These are phyloP conservation scores for Raphidocelis subcapitata DNA, from an alignment of 139 green algal species.

Conservation along the genomic window DNA sequence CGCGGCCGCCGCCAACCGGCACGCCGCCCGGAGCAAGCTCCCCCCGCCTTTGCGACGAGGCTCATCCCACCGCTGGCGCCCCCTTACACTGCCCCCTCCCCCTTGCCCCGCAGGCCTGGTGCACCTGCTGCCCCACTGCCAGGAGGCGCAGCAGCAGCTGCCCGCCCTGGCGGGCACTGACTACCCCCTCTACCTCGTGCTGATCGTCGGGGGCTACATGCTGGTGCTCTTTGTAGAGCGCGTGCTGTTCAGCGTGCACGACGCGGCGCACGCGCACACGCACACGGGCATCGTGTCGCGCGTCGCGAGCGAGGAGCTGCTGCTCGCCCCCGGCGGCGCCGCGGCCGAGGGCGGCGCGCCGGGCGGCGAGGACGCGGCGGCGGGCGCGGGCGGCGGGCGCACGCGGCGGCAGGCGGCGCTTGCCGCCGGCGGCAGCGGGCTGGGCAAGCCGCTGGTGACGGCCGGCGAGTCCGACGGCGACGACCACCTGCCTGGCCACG, in stretches of 20 bases:
- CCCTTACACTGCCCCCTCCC: background rate
- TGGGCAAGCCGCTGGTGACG: conserved; percentile 9
- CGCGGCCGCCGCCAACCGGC: too few relatives aligned
- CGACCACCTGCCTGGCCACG: background rate
- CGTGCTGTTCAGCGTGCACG: conserved; percentile 29
- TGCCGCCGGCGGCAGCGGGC: background rate
- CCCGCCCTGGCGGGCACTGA: background rate
- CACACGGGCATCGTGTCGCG: conserved; percentile 7
- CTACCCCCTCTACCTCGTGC: conserved; percentile 25
- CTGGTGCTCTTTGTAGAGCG: conserved; percentile 32
- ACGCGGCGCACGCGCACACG: conserved; percentile 17
- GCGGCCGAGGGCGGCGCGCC: conserved; percentile 3
- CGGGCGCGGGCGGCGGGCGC: background rate
- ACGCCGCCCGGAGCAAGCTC: too few relatives aligned
- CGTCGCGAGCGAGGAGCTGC: background rate
- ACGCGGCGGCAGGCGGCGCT: background rate
- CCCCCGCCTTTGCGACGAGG: too few relatives aligned
- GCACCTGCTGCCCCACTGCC: conserved; percentile 50
- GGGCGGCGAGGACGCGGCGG: background rate
- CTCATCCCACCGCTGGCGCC: too few relatives aligned
- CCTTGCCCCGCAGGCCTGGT: conserved; percentile 16
- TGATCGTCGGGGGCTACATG: conserved; percentile 26
- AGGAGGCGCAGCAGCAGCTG: conserved; percentile 28
- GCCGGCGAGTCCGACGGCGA: background rate
- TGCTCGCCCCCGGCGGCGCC: background rate